Evolutionary conservation across 2,329 filamentous ascomycete species (phyloP), one percentile per base, ranked within the genome.

Genomic region (Coleophoma cylindrospora): DNA sequence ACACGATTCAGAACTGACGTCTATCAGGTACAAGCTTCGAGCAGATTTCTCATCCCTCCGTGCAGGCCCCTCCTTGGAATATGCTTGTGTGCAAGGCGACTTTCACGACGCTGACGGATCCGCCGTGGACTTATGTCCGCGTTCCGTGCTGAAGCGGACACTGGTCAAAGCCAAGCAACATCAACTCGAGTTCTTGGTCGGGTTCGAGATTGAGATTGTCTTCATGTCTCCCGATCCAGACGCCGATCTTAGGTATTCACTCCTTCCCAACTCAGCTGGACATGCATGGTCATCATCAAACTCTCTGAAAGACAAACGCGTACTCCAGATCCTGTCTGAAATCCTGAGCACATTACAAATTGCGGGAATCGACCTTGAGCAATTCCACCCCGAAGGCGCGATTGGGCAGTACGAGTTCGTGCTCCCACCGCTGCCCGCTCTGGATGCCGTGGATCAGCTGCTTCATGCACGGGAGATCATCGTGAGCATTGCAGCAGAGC

Each of bases 181-280:
- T 36, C 72, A 74, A 1, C 71, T 89, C 2, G 67, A 74, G 3
- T 81, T 91, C 44, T 72, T 84, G 0, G 67, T 90, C 14, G 90
- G 89, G 0, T 95, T 94, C 57, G 90, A 95, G 66, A 81, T 95
- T 38, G 89, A 95, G 66, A 80, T 94, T 10, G 75, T 88, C 1
- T 83, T 95, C 55, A 71, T 92, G 56, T 74, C 17, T 60, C 67
- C 34, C 58, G 65, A 14, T 56, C 55, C 5, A 19, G 53, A 56
- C 1, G 56, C 63, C 2, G 65, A 67, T 4, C 68, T 73, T 53
- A 58, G 45, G 10, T 60, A 64, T n/a, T 71, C 68, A 38, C 66
- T 68, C 8, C 61, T 68, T 1, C 73, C 86, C 0, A 64, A 76
- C n/a, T 77, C 77, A 8, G 74, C 76, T 43, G 83, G 81, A 1